Evolutionary conservation across 2,329 filamentous ascomycete species (phyloP).

Genomic region (Phaeosphaeria sp.): DNA sequence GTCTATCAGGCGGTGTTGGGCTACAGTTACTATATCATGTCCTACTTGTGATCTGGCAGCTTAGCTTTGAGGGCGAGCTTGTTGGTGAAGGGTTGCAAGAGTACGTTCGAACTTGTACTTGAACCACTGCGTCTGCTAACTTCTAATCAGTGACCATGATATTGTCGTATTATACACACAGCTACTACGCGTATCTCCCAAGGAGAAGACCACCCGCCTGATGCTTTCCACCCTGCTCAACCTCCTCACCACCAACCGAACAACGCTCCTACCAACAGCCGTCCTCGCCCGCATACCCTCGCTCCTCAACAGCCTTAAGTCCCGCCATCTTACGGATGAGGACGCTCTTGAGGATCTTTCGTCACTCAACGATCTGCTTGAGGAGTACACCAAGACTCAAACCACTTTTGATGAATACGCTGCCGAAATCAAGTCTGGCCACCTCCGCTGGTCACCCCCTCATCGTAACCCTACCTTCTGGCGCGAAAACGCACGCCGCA

Average conservation of each 20-base stretch:
- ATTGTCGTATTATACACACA: slow-evolving; percentile 92
- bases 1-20: slow-evolving; percentile 77
- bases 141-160: slow-evolving; percentile 78
- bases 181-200: slow-evolving; percentile 88
- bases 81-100: slow-evolving; percentile 84
- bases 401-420: slow-evolving; percentile 74
- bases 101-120: slow-evolving; percentile 57
- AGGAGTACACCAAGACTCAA: slow-evolving; percentile 79
- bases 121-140: slow-evolving; percentile 16
- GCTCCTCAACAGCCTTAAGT: slow-evolving; percentile 64
- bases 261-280: slow-evolving; percentile 76
- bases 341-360: slow-evolving; percentile 61
- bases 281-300: slow-evolving; percentile 81
- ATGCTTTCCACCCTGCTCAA: slow-evolving; percentile 89
- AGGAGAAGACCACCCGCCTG: slow-evolving; percentile 95
- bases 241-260: slow-evolving; percentile 77
- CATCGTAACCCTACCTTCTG: slow-evolving; percentile 88
- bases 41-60: slow-evolving; percentile 91
- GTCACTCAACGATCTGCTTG: slow-evolving; percentile 67
- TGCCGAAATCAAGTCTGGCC: slow-evolving; percentile 82
- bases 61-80: slow-evolving; percentile 81
- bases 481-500: slow-evolving; percentile 87
- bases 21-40: slow-evolving; percentile 94
- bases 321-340: slow-evolving; percentile 57
- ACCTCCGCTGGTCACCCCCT: slow-evolving; percentile 90